Base-by-base conservation (phyloP, 208 protist species). In the Wallacemonas collosoma region DNA sequence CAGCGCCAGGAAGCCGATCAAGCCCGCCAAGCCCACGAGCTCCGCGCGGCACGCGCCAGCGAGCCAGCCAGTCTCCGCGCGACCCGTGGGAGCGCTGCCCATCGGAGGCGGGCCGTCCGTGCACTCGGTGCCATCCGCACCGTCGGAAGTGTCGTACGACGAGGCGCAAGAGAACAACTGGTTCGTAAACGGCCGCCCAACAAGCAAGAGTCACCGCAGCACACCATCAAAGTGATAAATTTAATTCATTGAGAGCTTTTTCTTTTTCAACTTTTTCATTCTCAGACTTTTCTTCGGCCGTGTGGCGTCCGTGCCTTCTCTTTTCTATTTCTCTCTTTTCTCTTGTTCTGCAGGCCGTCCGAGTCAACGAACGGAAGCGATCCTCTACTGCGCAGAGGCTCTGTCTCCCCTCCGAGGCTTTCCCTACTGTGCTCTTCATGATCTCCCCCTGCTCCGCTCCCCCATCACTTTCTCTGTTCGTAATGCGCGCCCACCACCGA, bases 131-230 rank as follows among this genome's bases (percentile, higher is more conserved):
- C 12, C 8, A 6, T n/a, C 54, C 6, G 54, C 15, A 6, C 5
- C 15, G 6, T 58, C 54, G 15, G 8, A 58, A 6, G 15, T 38
- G 17, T 9, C 15, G 5, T 6, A 9, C 6, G 15, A 58, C 54
- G 54, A 58, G 17, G 15, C 54, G 15, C 54, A n/a, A 17, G 54
- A 58, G 54, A 58, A 58, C 54, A 58, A 58, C 39, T 77, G 73
- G 73, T 77, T 77, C 9, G 61, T 69, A 51, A 48, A 73, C n/a
- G 66, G 67, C 6, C 67, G 44, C 5, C 61, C 73, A 3, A 68
- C 41, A 14, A 60, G 65, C n/a, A 58, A 58, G 66, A 41, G 45
- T 35, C 67, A 45, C 39, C 60, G 12, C 57, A 45, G 38, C n/a
- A 39, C 4, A 3, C 39, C 51, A 36, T 43, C 54, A 12, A 2